Evolutionary conservation across 805 yeast genomes (phyloP).

Genomic region (Yarrowia sp.): DNA sequence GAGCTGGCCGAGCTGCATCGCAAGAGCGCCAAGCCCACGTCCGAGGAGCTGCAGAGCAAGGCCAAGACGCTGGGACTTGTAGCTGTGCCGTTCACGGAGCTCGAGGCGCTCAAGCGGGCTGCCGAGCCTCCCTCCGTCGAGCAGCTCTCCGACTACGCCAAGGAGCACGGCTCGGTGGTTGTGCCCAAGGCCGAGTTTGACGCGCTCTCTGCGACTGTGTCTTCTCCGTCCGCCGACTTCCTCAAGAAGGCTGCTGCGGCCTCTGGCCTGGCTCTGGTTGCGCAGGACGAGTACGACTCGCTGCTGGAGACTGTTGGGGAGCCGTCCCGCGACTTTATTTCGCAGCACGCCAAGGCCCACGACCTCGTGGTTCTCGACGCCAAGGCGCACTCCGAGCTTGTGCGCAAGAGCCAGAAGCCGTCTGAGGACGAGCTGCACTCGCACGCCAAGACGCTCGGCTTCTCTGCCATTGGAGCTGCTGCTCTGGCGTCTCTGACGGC

Average conservation of each 20-base stretch:
- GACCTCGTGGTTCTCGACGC: conserved; percentile 39
- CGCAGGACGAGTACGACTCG: conserved; percentile 21
- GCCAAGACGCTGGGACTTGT: conserved; percentile 34
- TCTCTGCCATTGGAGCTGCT: not conserved
- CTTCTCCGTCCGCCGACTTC: not conserved
- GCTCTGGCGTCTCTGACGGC: conserved; percentile 20
- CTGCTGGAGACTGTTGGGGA: conserved; percentile 16
- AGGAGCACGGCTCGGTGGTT: conserved; percentile 32
- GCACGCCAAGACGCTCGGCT: conserved; percentile 22
- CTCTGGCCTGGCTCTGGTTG: conserved; percentile 2
- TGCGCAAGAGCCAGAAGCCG: conserved; percentile 9
- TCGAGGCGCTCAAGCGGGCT: conserved; percentile 32
- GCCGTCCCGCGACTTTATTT: conserved; percentile 37
- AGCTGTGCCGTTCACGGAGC: conserved; percentile 34
- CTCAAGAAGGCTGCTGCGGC: not conserved
- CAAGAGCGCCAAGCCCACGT: conserved; percentile 3
- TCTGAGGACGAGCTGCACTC: conserved; percentile 16
- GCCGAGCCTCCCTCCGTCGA: conserved; percentile 34
- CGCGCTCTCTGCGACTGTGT: not conserved
- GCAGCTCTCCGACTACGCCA: conserved; percentile 37
- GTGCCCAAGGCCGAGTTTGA: not conserved
- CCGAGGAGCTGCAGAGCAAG: conserved; percentile 3
- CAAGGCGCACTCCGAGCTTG: conserved; percentile 37
- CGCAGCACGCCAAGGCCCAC: conserved; percentile 36
- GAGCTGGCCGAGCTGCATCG: conserved; percentile 24